A percentile compares a stretch with the other conserved stretches of the same genome.
These are phyloP conservation scores for Penicillium occitanis DNA, from an alignment of 2,329 filamentous ascomycete species.

Conservation along the genomic window DNA sequence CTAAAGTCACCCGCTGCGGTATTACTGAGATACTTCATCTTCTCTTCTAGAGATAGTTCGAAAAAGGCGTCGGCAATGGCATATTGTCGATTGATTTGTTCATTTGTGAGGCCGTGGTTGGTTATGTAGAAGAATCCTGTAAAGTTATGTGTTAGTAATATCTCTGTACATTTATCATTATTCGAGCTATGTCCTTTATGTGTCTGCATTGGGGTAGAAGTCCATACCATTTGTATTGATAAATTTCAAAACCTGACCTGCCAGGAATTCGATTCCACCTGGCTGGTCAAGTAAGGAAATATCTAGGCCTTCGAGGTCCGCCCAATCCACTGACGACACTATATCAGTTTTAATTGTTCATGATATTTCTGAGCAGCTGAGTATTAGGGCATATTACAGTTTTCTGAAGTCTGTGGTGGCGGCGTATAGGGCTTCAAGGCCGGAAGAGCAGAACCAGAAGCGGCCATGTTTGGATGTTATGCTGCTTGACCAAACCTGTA, in stretches of 20 bases:
- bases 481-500: no score
- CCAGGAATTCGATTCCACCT: constrained; percentile 55
- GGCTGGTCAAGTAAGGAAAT: constrained; percentile 55
- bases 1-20: constrained; percentile 13
- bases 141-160: constrained; percentile 20
- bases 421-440: constrained; percentile 5
- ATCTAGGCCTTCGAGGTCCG: constrained; percentile 59
- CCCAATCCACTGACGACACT: constrained; percentile 44
- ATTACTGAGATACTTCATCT: constrained; percentile 53
- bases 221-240: constrained; percentile 19
- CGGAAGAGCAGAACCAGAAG: neutral
- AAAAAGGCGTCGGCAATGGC: constrained; percentile 62
- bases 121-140: constrained; percentile 63
- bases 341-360: neutral
- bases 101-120: constrained; percentile 60
- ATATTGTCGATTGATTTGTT: constrained; percentile 61
- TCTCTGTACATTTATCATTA: neutral
- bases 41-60: constrained; percentile 57
- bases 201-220: neutral
- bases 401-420: constrained; percentile 15
- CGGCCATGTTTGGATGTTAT: neutral
- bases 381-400: neutral
- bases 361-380: neutral
- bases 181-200: neutral
- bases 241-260: constrained; percentile 31